Base-by-base conservation (phyloP, 2,329 filamentous ascomycete species). In the Fusarium sulawesiense region DNA sequence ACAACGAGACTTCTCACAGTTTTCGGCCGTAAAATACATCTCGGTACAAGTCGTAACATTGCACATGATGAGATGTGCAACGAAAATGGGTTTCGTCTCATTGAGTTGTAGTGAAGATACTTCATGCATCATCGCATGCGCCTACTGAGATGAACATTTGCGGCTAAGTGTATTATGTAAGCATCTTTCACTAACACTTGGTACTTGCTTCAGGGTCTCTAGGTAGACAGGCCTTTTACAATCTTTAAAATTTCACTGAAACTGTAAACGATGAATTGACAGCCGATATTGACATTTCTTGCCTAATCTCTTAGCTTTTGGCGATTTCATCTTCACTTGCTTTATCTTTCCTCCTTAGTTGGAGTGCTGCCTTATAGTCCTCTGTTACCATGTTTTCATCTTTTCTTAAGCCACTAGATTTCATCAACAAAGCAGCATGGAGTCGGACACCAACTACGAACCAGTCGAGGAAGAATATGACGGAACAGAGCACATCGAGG, bases 21-120 rank as follows among this genome's bases (percentile, higher is more conserved):
- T 45, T 50, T 42, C 46, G 72, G 70, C 59, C 75, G 69, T 18
- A 71, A 64, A 56, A 78, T 25, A 73, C 71, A 76, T 76, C 72
- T 75, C 64, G 66, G 60, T 63, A 76, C 57, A 54, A 56, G 73
- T 60, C 61, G 77, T 77, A 80, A 67, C 80, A 81, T 81, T 73
- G 77, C 73, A 80, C 80, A 80, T 81, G 65, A 73, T 76, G 71
- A 74, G 64, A 57, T 55, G 61, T 49, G 49, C 51, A 66, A 66
- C 37, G 40, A 44, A 37, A 30, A 44, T 41, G 57, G 18, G 40
- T 46, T 54, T 49, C 10, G 46, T 56, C 46, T 61, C 49, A 68
- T 66, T 41, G 40, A 51, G 49, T 48, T 63, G 49, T 30, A 32
- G 41, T 57, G 48, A 49, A 59, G 56, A 34, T 44, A 47, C 32